phyloP scores from a whole-genome alignment of 805 yeast species.

The Ogataea nonfermentans region DNA sequence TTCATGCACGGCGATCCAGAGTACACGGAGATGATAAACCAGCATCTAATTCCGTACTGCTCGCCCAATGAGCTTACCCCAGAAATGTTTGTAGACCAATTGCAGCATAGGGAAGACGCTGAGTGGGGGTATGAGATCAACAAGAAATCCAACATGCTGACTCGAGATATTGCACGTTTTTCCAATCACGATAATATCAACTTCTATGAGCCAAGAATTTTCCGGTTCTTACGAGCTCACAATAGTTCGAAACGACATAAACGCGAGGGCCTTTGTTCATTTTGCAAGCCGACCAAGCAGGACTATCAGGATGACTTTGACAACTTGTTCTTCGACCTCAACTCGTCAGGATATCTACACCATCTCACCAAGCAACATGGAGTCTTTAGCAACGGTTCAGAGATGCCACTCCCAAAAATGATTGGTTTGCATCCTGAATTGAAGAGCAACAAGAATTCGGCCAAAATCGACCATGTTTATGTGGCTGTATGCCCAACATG shows the following conservation, averaged over 20 bases:
- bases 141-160: slow-evolving; percentile 9
- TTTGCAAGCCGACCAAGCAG: slow-evolving; percentile 17
- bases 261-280: slow-evolving; percentile 26
- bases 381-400: slow-evolving; percentile 25
- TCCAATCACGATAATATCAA: slow-evolving; percentile 9
- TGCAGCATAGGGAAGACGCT: slow-evolving; percentile 2
- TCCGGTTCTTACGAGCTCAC: slow-evolving; percentile 14
- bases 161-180: slow-evolving; percentile 4
- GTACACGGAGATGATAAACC: slow-evolving; percentile 11
- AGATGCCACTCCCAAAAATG: slow-evolving; percentile 20
- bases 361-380: slow-evolving; percentile 30
- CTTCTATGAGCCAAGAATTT: slow-evolving; percentile 19
- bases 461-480: slow-evolving; percentile 15
- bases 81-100: slow-evolving; percentile 7
- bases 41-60: slow-evolving; percentile 18
- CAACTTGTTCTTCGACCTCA: slow-evolving; percentile 21
- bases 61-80: slow-evolving; percentile 14
- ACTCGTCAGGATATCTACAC: slow-evolving; percentile 26
- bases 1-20: slow-evolving; percentile 11
- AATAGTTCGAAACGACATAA: slow-evolving; percentile 13
- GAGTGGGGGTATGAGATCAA: slow-evolving; percentile 14
- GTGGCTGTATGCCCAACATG: slow-evolving; percentile 18
- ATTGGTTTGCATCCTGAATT: slow-evolving; percentile 20
- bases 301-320: slow-evolving; percentile 12
- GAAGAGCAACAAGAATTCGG: slow-evolving; percentile 12